Conservation (phyloP, 1,139 yeast species). For the Diutina catenulata region DNA sequence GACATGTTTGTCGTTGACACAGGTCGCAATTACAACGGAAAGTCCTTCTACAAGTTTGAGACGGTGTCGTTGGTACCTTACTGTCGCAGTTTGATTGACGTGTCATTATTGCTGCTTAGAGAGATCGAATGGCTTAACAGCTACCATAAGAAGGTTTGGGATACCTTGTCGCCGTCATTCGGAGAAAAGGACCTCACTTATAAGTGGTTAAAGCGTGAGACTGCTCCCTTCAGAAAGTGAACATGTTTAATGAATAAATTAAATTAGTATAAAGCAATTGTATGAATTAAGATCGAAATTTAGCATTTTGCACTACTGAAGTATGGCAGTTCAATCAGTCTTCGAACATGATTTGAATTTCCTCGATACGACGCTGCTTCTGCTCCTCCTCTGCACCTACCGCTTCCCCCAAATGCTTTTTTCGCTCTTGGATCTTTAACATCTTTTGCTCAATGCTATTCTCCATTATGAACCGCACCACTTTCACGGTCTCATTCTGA, state of each 20-base stretch:
- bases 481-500: conserved; percentile 61
- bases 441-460: conserved; percentile 85
- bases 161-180: conserved; percentile 34
- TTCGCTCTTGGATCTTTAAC: conserved; percentile 78
- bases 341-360: conserved; percentile 66
- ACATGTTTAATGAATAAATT: neutral
- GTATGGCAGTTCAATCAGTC: conserved; percentile 17
- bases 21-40: conserved; percentile 33
- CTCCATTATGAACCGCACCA: conserved; percentile 69
- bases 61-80: conserved; percentile 88
- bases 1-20: conserved; percentile 53
- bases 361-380: conserved; percentile 57
- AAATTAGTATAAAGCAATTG: neutral
- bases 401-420: conserved; percentile 76
- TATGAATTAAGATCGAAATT: too few relatives aligned
- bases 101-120: conserved; percentile 38
- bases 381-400: conserved; percentile 73
- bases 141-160: conserved; percentile 57
- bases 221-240: conserved; percentile 15
- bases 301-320: too few relatives aligned
- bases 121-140: conserved; percentile 61
- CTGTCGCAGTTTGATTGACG: conserved; percentile 56
- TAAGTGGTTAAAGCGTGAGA: conserved; percentile 71
- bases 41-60: conserved; percentile 57
- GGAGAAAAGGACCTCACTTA: conserved; percentile 42